Conservation (phyloP, 768 basidiomycete species). For the Mycena chlorophos region DNA sequence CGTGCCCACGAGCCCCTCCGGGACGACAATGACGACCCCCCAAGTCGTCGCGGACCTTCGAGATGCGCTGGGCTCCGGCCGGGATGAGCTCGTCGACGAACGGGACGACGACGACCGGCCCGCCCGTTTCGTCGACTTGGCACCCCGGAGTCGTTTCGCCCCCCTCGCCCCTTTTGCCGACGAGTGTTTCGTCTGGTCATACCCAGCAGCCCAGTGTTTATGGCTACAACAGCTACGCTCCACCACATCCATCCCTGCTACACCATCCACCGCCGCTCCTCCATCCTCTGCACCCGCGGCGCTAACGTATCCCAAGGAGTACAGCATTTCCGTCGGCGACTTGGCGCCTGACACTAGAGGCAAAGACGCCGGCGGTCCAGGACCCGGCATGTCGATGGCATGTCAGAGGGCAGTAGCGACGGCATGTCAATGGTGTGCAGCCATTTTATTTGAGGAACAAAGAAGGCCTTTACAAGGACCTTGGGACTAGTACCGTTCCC, state of each 20-base stretch:
- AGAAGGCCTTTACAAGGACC: too few relatives aligned
- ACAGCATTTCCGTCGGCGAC: slow-evolving; percentile 93
- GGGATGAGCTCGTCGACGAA: slow-evolving; percentile 17
- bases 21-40: slow-evolving; percentile 70
- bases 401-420: too few relatives aligned
- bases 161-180: slow-evolving; percentile 8
- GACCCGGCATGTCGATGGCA: too few relatives aligned
- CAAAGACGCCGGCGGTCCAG: not conserved
- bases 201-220: not conserved
- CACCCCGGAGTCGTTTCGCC: slow-evolving; percentile 4
- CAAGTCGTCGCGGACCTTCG: slow-evolving; percentile 79
- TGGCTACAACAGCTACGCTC: too few relatives aligned
- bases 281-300: slow-evolving; percentile 35
- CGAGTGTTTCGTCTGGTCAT: not conserved
- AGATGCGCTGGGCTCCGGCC: slow-evolving; percentile 73
- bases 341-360: slow-evolving; percentile 83
- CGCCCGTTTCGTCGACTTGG: not conserved
- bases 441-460: too few relatives aligned
- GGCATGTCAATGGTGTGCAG: too few relatives aligned
- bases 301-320: slow-evolving; percentile 78
- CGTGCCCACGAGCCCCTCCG: slow-evolving; percentile 55
- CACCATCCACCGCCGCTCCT: slow-evolving; percentile 15
- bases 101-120: not conserved
- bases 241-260: not conserved
- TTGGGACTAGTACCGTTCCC: too few relatives aligned